Evolutionary conservation across 805 yeast genomes (phyloP).

Genomic region (Isabelozyma gotoi): DNA sequence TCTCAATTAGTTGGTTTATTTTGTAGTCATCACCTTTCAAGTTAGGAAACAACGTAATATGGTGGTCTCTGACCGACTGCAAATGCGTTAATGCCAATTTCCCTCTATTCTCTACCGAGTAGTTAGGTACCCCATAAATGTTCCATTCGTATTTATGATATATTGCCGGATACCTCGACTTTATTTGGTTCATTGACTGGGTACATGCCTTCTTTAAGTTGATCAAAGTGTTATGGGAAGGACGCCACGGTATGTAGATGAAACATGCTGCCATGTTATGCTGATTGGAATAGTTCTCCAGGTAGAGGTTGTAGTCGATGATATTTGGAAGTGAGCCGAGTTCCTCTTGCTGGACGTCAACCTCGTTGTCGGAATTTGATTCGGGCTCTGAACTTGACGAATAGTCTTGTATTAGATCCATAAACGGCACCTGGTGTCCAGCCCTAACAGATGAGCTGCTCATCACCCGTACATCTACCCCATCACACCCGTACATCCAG

Average conservation of each 20-base stretch:
- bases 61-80: slow-evolving; percentile 7
- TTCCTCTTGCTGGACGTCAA: background rate
- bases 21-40: slow-evolving; percentile 7
- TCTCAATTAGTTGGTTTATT: slow-evolving; percentile 7
- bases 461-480: no score
- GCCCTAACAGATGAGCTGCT: background rate
- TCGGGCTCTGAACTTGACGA: slow-evolving; percentile 6
- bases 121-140: slow-evolving; percentile 5
- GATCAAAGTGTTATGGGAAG: slow-evolving; percentile 8
- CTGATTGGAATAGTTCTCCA: slow-evolving; percentile 11
- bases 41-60: slow-evolving; percentile 11
- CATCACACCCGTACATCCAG: background rate
- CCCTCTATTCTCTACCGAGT: slow-evolving; percentile 3
- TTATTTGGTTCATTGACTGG: slow-evolving; percentile 6
- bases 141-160: slow-evolving; percentile 9
- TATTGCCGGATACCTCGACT: slow-evolving; percentile 1
- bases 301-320: slow-evolving; percentile 7
- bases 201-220: slow-evolving; percentile 7
- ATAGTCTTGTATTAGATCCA: slow-evolving; percentile 6
- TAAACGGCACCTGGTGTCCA: background rate
- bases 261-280: slow-evolving; percentile 8
- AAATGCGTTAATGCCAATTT: slow-evolving; percentile 8
- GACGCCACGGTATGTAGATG: slow-evolving; percentile 13
- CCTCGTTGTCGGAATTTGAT: slow-evolving; percentile 2
- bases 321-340: background rate